These are phyloP conservation scores for Zarea fungicola DNA, from an alignment of 2,329 filamentous ascomycete genomes.

Conservation along the genomic window DNA sequence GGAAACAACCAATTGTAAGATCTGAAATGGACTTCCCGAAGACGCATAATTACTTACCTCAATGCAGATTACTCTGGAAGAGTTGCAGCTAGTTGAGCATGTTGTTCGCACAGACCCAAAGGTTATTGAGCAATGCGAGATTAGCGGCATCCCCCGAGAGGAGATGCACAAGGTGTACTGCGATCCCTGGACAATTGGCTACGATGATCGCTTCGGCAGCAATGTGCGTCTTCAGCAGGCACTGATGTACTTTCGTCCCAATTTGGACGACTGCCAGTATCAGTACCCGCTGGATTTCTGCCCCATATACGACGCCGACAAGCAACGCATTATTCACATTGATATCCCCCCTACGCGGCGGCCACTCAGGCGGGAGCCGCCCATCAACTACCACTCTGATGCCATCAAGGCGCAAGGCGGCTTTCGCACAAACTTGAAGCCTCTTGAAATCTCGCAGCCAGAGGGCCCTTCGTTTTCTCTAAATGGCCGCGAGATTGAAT, in stretches of 20 bases:
- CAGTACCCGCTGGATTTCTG: constrained; percentile 51
- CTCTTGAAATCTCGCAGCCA: constrained; percentile 35
- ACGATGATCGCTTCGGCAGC: constrained; percentile 71
- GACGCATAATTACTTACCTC: constrained; percentile 40
- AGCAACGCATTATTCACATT: constrained; percentile 43
- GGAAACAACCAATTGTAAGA: too few relatives aligned
- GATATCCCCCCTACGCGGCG: constrained; percentile 38
- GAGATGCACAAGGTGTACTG: constrained; percentile 83
- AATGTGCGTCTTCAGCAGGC: constrained; percentile 71
- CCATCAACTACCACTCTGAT: constrained; percentile 34
- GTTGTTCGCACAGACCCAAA: constrained; percentile 63
- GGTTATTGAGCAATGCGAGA: constrained; percentile 70
- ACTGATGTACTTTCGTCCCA: constrained; percentile 73
- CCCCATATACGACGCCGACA: constrained; percentile 38
- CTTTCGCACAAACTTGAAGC: constrained; percentile 29
- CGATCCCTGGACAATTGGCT: constrained; percentile 81
- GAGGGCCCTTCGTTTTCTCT: constrained; percentile 42
- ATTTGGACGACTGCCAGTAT: constrained; percentile 61
- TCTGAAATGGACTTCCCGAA: too few relatives aligned
- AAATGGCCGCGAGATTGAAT: constrained; percentile 42
- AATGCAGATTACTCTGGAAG: constrained; percentile 67
- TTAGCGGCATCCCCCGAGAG: constrained; percentile 69
- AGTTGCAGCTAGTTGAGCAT: constrained; percentile 68
- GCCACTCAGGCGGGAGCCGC: constrained; percentile 39
- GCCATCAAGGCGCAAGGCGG: constrained; percentile 30